These are phyloP conservation scores for Nicotiana attenuata DNA, from an alignment of 257 asterid species.

Conservation along the genomic window DNA sequence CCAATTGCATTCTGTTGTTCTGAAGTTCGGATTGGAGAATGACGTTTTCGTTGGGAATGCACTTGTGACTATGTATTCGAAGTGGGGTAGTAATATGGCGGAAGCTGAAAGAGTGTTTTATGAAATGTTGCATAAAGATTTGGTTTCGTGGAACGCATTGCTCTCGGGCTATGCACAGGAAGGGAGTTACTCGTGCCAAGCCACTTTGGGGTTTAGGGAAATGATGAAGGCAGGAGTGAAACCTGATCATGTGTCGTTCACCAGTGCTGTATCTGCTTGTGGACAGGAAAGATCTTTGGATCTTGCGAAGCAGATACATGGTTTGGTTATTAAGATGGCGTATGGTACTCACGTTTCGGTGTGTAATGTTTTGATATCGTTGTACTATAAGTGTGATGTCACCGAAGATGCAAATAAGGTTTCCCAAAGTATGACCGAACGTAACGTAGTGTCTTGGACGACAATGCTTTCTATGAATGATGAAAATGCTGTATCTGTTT, in stretches of 20 bases:
- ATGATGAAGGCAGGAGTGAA: constrained; percentile 51
- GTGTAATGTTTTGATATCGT: constrained; percentile 74
- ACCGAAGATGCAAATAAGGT: constrained; percentile 45
- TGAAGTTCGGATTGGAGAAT: constrained; percentile 44
- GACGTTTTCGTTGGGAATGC: constrained; percentile 75
- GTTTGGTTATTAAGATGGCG: constrained; percentile 51
- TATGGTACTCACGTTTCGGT: constrained; percentile 55
- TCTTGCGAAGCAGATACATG: constrained; percentile 67
- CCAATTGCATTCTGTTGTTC: constrained; percentile 52
- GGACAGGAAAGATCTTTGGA: constrained; percentile 59
- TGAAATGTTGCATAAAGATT: constrained; percentile 56
- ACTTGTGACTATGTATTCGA: constrained; percentile 67
- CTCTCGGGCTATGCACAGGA: constrained; percentile 80
- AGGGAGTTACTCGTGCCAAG: constrained; percentile 55
- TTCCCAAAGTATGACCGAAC: constrained; percentile 40
- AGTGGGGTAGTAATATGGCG: constrained; percentile 41
- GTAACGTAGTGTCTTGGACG: constrained; percentile 86
- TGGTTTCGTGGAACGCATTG: constrained; percentile 90
- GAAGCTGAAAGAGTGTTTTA: constrained; percentile 58
- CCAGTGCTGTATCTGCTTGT: constrained; percentile 76
- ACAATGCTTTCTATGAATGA: constrained; percentile 69
- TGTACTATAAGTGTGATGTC: constrained; percentile 60
- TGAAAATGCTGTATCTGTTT: constrained; percentile 46
- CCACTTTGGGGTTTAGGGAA: constrained; percentile 42
- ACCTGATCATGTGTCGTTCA: constrained; percentile 71